A percentile compares a stretch with the other conserved stretches of the same genome.
Evolutionary conservation across 306 rosid species (phyloP).

Genomic region (Cicer judaicum): DNA sequence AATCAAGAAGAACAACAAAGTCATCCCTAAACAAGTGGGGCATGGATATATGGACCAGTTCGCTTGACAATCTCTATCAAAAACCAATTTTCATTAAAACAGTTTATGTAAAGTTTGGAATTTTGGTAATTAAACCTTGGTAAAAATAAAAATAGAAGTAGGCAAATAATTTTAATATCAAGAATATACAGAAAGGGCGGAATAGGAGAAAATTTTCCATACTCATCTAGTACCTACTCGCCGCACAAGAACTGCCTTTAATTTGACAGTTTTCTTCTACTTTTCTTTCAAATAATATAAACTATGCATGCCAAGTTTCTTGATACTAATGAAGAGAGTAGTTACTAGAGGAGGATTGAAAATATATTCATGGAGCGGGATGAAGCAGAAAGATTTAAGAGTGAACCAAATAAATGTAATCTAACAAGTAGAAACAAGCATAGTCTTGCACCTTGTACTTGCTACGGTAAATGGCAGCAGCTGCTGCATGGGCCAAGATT

Average conservation of each 20-base stretch:
- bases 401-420: slow-evolving; percentile 27
- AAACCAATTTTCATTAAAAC: too few species aligned
- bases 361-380: not conserved
- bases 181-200: not conserved
- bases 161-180: slow-evolving; percentile 17
- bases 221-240: too few species aligned
- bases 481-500: slow-evolving; percentile 87
- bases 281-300: not conserved
- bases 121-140: not conserved
- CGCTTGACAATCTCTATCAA: too few species aligned
- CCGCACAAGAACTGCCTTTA: not conserved
- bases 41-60: too few species aligned
- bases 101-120: slow-evolving; percentile 1
- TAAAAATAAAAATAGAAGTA: not conserved
- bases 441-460: slow-evolving; percentile 71
- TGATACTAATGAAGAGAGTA: not conserved
- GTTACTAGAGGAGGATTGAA: not conserved
- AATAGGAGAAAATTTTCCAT: not conserved
- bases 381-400: slow-evolving; percentile 17
- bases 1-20: slow-evolving; percentile 12
- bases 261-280: slow-evolving; percentile 5
- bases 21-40: not conserved
- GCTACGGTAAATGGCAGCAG: slow-evolving; percentile 71
- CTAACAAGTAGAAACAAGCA: slow-evolving; percentile 9
- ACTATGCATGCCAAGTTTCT: not conserved